Evolutionary conservation across 441 rosid genomes (phyloP).

Genomic region (Iberis amara): DNA sequence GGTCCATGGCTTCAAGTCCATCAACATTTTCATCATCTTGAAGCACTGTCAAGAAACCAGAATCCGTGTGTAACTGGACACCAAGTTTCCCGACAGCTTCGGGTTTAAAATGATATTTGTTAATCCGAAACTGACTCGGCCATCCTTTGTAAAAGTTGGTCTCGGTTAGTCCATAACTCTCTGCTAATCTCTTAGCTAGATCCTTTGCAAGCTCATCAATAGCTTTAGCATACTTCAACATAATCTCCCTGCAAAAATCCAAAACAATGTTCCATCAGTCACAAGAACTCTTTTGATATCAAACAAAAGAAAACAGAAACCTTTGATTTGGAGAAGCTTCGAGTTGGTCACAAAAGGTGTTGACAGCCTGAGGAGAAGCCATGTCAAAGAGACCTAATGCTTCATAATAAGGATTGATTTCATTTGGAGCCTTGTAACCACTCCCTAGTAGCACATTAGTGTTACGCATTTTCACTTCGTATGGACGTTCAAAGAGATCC

Average conservation of each 20-base stretch:
- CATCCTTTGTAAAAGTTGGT: slow-evolving; percentile 42
- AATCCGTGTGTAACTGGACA: not conserved
- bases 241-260: slow-evolving; percentile 41
- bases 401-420: slow-evolving; percentile 58
- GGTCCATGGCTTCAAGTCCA: not conserved
- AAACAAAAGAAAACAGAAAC: slow-evolving; percentile 22
- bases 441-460: slow-evolving; percentile 47
- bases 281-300: not conserved
- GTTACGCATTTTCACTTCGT: slow-evolving; percentile 52
- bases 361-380: slow-evolving; percentile 42
- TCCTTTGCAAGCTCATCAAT: slow-evolving; percentile 42
- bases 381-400: slow-evolving; percentile 61
- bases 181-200: slow-evolving; percentile 43
- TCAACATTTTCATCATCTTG: not conserved
- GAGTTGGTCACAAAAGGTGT: slow-evolving; percentile 49
- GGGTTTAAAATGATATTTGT: not conserved
- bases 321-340: slow-evolving; percentile 55
- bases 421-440: slow-evolving; percentile 50
- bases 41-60: not conserved
- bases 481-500: slow-evolving; percentile 55
- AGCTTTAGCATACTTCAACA: slow-evolving; percentile 53
- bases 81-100: not conserved
- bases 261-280: not conserved
- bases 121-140: slow-evolving; percentile 62
- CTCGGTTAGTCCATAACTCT: slow-evolving; percentile 39